Base-by-base conservation (phyloP, 495 filamentous ascomycete species). In the Thozetella sp. region DNA sequence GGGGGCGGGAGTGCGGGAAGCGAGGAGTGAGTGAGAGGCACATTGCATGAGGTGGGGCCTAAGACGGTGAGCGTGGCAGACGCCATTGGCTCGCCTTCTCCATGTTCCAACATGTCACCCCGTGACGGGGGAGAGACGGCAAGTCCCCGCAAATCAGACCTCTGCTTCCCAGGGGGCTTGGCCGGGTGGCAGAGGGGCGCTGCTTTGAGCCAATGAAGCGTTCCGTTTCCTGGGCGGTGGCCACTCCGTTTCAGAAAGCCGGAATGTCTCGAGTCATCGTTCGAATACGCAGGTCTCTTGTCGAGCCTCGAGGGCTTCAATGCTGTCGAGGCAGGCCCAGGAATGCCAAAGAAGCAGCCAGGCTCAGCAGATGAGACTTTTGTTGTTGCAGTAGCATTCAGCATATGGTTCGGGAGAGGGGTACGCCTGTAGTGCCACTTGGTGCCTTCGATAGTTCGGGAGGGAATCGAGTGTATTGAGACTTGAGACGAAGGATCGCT, bases 11-110 rank as follows among this genome's bases (percentile, higher is more conserved):
- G 30, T 37, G 15, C 6, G 30, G 30, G 30, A 37, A 37, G 6
- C 30, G 6, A n/a, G n/a, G 30, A 37, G 30, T 15, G n/a, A 48
- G n/a, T 4, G 43, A 48, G n/a, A 20, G 43, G n/a, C 43, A 20
- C n/a, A 48, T 48, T 48, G 43, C 43, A 48, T 20, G 43, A 19
- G 43, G 43, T 48, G 43, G 43, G n/a, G 43, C n/a, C 43, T n/a
- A 19, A n/a, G 11, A 48, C 54, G 24, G 9, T 2, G 37, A 23
- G 30, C 3, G 12, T 24, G 10, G 9, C 4, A 10, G 43, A 19
- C 24, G 2, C 48, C 30, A 46, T 56, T 56, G 54, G 54, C 30
- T 40, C 22, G 43, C 43, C 9, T 4, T 48, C 20, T 48, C 3
- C 43, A 4, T 48, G 11, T 19, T 48, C 3, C 3, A 10, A 10